These are phyloP conservation scores for Musa beccarii DNA, from an alignment of 176 grass and related monocot species.

Conservation along the genomic window DNA sequence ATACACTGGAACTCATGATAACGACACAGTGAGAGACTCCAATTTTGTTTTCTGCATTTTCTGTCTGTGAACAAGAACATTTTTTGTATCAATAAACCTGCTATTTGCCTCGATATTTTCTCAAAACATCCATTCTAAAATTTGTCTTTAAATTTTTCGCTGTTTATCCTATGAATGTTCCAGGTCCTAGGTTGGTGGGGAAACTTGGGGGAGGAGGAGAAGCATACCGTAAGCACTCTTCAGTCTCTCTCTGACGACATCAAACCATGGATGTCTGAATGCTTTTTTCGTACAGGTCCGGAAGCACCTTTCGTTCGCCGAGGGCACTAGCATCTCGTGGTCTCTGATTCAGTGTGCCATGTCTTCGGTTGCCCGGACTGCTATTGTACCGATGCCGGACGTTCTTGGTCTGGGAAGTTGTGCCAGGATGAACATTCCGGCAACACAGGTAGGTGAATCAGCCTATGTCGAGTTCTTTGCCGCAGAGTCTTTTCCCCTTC, in stretches of 20 bases:
- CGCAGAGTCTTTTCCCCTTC: background rate
- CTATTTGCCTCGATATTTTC: background rate
- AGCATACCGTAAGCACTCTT: conserved; percentile 42
- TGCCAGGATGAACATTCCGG: conserved; percentile 86
- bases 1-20: conserved; percentile 97
- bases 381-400: conserved; percentile 73
- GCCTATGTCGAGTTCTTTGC: background rate
- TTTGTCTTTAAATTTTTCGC: background rate
- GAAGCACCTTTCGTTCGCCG: conserved; percentile 42
- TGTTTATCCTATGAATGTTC: background rate
- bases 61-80: background rate
- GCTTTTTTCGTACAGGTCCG: conserved; percentile 38
- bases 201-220: conserved; percentile 55
- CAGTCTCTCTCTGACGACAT: background rate
- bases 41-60: background rate
- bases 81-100: background rate
- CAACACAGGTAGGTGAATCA: conserved; percentile 74
- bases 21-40: conserved; percentile 63
- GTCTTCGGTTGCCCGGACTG: conserved; percentile 67
- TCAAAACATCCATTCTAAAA: background rate
- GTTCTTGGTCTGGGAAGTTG: conserved; percentile 62
- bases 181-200: conserved; percentile 84
- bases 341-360: conserved; percentile 44
- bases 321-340: conserved; percentile 51
- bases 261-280: conserved; percentile 8